Base-by-base conservation (phyloP, 2,329 filamentous ascomycete species). In the Cercospora sp. region DNA sequence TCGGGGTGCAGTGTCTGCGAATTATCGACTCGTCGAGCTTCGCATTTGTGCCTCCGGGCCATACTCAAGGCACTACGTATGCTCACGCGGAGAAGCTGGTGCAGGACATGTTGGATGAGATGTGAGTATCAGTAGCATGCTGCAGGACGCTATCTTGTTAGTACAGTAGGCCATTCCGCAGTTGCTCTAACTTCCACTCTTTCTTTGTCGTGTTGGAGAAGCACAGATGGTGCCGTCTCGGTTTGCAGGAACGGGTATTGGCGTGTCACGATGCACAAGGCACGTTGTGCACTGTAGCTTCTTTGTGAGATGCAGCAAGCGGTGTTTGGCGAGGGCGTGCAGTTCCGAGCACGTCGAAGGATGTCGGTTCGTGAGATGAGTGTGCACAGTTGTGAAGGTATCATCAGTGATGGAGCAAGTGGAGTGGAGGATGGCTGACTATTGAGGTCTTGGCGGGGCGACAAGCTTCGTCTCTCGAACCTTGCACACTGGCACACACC, bases 11-110 rank as follows among this genome's bases (percentile, higher is more conserved):
- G 30, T 76, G 77, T 1, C 63, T 82, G 48, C 72, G 81, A 26
- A 77, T 82, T 0, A 79, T 80, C 18, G 81, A 82, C 73, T 75
- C 77, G 5, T 72, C 68, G 18, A 70, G 72, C 20, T 76, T 80
- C 36, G 70, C 78, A 0, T 69, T 79, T 8, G 64, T 78, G n/a
- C 78, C 78, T 26, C 79, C 79, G 2, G 79, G 79, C 7, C 78
- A 80, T 72, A 76, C 78, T 9, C 73, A 75, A 71, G 69, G 65
- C 33, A 58, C 61, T 16, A 69, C 69, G 3, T 71, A 71, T 62
- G 69, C 63, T 3, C 69, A 72, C 64, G 71, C 71, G 10, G 69
- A 72, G 65, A 71, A 71, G 61, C 58, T 72, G 18, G 69, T 71
- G 20, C 62, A 72, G 9, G 69, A 71, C 60, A 67, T 72, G 1